Conservation (phyloP, 1,284 basidiomycete species). For the Hemileia vastatrix region DNA sequence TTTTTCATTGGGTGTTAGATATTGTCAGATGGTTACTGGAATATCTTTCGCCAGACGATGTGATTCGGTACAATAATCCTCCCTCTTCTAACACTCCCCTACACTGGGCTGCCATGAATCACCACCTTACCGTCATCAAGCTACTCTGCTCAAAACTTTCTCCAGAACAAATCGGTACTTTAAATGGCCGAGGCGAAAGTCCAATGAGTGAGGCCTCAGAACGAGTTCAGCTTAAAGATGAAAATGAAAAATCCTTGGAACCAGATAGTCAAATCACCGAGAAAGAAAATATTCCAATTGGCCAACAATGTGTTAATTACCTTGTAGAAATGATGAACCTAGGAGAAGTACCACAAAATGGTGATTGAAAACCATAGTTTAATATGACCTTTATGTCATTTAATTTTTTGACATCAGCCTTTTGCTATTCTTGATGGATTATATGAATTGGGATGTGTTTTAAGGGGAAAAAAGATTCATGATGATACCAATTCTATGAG, state of each 20-base stretch:
- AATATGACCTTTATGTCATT: too few relatives aligned
- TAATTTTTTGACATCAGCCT: too few relatives aligned
- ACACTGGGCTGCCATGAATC: constrained; percentile 79
- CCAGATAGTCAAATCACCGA: not conserved
- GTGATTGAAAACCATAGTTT: too few relatives aligned
- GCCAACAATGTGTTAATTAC: constrained; percentile 23
- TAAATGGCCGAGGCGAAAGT: constrained; percentile 20
- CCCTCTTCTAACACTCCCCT: constrained; percentile 52
- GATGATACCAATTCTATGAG: too few relatives aligned
- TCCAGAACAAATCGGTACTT: constrained; percentile 32
- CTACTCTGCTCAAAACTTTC: constrained; percentile 55
- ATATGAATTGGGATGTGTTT: too few relatives aligned
- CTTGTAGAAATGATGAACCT: constrained; percentile 23
- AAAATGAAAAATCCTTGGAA: too few relatives aligned
- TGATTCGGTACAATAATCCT: constrained; percentile 7
- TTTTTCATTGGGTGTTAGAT: not conserved
- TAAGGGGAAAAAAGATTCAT: too few relatives aligned
- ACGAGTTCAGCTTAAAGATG: not conserved
- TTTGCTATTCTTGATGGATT: too few relatives aligned
- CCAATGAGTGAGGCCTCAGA: constrained; percentile 21
- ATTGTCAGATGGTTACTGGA: constrained; percentile 15
- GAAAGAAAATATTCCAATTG: constrained; percentile 11
- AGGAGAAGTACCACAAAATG: constrained; percentile 1
- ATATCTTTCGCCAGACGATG: not conserved
- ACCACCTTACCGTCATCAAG: constrained; percentile 58